phyloP scores from a whole-genome alignment of 2,329 filamentous ascomycete species.

The Sporothrix phasma region DNA sequence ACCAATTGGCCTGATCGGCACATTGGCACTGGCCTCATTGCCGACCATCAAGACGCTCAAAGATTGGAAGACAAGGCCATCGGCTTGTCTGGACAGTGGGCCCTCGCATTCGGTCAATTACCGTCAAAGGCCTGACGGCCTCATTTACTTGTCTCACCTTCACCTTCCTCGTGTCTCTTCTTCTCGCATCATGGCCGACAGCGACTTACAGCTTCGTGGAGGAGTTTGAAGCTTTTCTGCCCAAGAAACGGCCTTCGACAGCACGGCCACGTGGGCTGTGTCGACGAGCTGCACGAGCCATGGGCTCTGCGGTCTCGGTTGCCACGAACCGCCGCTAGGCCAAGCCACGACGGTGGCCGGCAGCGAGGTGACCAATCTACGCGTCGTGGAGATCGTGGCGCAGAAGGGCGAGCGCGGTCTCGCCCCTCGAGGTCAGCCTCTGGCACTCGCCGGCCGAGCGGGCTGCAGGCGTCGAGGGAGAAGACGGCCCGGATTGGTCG shows the following conservation, averaged over 20 bases:
- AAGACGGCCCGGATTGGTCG: conserved; percentile 29
- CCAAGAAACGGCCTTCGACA: neutral
- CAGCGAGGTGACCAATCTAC: conserved; percentile 47
- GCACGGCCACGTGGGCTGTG: neutral
- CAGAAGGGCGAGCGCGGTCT: conserved; percentile 43
- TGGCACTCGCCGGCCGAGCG: conserved; percentile 47
- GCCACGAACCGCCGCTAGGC: conserved; percentile 57
- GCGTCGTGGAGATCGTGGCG: conserved; percentile 56
- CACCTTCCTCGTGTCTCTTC: neutral
- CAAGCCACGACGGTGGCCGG: conserved; percentile 54
- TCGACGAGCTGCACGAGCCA: neutral
- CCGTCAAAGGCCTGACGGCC: neutral
- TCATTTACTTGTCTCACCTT: neutral
- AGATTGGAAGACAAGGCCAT: neutral
- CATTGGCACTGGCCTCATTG: neutral
- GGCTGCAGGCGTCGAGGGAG: conserved; percentile 38
- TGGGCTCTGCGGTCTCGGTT: conserved; percentile 19
- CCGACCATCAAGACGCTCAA: neutral
- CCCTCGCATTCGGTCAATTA: neutral
- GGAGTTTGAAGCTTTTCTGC: conserved; percentile 17
- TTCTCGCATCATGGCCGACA: neutral
- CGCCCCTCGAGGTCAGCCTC: conserved; percentile 62
- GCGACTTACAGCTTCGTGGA: conserved; percentile 17
- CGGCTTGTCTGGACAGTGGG: neutral
- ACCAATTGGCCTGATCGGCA: neutral